These are phyloP conservation scores for Eucalyptus urophylla DNA, from an alignment of 345 rosid genomes.

Conservation along the genomic window DNA sequence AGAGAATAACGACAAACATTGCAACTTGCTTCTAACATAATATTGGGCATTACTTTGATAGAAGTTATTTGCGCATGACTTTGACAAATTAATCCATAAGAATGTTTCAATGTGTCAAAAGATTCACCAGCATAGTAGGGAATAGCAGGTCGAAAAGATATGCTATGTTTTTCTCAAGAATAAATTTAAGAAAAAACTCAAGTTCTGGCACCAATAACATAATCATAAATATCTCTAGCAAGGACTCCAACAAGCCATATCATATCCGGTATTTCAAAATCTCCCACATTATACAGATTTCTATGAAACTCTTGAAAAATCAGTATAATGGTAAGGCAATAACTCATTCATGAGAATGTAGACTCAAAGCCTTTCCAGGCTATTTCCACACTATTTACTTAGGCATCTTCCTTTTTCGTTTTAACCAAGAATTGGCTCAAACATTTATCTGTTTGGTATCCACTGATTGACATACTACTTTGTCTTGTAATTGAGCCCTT, in stretches of 20 bases:
- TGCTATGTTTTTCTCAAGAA: background rate
- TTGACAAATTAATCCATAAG: background rate
- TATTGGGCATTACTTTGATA: background rate
- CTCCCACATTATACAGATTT: background rate
- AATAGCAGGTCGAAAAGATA: background rate
- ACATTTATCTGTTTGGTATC: background rate
- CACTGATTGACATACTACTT: background rate
- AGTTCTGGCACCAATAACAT: background rate
- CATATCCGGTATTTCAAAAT: background rate
- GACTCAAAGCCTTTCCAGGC: background rate
- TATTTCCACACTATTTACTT: background rate
- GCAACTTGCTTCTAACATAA: background rate
- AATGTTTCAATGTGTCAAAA: background rate
- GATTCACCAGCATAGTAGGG: background rate
- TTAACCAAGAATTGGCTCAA: background rate
- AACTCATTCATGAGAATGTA: background rate
- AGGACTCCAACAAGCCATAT: background rate
- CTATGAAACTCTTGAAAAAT: background rate
- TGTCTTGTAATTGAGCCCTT: background rate
- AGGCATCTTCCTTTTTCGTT: background rate
- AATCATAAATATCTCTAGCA: background rate
- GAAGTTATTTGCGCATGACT: background rate
- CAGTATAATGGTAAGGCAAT: background rate
- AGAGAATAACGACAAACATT: background rate
- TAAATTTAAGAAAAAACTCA: background rate